Percentiles rank a stretch among this genome's conserved stretches.
Conservation (phyloP, 345 rosid species). For the Melaleuca alternifolia region DNA sequence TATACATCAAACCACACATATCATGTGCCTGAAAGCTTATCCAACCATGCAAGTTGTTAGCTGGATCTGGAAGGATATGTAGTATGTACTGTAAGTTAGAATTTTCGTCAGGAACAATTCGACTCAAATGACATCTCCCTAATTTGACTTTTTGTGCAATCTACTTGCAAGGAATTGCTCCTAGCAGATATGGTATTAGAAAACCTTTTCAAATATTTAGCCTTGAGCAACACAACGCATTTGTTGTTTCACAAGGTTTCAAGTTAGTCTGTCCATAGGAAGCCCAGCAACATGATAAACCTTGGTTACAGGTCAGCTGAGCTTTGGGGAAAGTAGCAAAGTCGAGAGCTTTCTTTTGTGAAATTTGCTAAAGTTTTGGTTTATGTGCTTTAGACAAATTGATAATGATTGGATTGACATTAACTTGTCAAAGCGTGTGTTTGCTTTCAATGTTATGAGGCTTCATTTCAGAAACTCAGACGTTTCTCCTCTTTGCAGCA, state of each 20-base stretch:
- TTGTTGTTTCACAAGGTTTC: neutral
- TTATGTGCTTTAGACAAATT: neutral
- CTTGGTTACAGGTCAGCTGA: neutral
- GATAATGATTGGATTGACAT: neutral
- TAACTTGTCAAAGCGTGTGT: neutral
- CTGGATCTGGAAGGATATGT: neutral
- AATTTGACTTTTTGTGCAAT: neutral
- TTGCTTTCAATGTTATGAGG: neutral
- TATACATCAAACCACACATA: neutral
- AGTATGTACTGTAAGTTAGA: neutral
- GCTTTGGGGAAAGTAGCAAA: neutral
- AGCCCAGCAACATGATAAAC: neutral
- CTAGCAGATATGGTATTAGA: neutral
- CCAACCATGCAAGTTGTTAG: neutral
- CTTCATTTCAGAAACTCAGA: neutral
- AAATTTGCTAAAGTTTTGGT: neutral
- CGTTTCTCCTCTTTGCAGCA: slow-evolving; percentile 30
- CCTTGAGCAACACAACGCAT: neutral
- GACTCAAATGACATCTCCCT: neutral
- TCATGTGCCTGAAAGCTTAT: neutral
- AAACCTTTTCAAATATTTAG: neutral
- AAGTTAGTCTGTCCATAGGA: neutral
- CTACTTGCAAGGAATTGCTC: neutral
- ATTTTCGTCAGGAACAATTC: neutral
- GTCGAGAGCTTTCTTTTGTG: neutral